phyloP scores from a whole-genome alignment of 2,329 filamentous ascomycete genomes.

The Fonsecaea nubica region DNA sequence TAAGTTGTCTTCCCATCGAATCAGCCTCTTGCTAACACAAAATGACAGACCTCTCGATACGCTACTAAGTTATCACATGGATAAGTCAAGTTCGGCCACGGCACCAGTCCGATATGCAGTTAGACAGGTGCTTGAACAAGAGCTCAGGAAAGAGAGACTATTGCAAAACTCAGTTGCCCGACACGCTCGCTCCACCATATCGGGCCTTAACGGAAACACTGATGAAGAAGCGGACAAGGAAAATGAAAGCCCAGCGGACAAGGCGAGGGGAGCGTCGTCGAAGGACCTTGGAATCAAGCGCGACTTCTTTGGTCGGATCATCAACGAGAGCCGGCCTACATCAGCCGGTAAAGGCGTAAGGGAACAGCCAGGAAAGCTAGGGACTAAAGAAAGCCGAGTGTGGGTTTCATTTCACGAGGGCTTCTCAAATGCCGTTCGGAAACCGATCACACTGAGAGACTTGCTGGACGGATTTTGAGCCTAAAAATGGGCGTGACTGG shows the following conservation, averaged over 20 bases:
- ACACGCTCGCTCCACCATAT: constrained; percentile 59
- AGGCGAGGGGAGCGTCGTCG: constrained; percentile 39
- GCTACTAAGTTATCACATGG: constrained; percentile 76
- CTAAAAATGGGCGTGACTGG: constrained; percentile 52
- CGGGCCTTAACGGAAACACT: constrained; percentile 2
- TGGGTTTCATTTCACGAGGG: constrained; percentile 93
- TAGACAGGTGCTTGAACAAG: constrained; percentile 89
- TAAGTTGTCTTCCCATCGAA: constrained; percentile 56
- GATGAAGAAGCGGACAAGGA: constrained; percentile 46
- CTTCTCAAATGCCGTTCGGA: constrained; percentile 88
- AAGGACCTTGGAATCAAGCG: constrained; percentile 62
- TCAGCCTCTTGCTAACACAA: constrained; percentile 11
- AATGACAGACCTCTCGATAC: constrained; percentile 70
- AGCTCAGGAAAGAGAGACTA: constrained; percentile 76
- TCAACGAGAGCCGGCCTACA: constrained; percentile 51
- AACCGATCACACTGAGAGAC: constrained; percentile 81
- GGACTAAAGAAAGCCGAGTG: constrained; percentile 63
- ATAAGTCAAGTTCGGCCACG: constrained; percentile 54
- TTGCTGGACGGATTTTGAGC: constrained; percentile 64
- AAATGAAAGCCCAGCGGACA: constrained; percentile 42
- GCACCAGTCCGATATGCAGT: constrained; percentile 88
- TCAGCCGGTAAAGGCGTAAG: constrained; percentile 40
- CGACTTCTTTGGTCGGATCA: constrained; percentile 84
- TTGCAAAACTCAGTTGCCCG: constrained; percentile 70
- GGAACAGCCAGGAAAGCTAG: constrained; percentile 40